Evolutionary conservation across 352 stramenopile species (phyloP), one percentile per base, ranked within the genome.

Genomic region (Elongisporangium senticosum): DNA sequence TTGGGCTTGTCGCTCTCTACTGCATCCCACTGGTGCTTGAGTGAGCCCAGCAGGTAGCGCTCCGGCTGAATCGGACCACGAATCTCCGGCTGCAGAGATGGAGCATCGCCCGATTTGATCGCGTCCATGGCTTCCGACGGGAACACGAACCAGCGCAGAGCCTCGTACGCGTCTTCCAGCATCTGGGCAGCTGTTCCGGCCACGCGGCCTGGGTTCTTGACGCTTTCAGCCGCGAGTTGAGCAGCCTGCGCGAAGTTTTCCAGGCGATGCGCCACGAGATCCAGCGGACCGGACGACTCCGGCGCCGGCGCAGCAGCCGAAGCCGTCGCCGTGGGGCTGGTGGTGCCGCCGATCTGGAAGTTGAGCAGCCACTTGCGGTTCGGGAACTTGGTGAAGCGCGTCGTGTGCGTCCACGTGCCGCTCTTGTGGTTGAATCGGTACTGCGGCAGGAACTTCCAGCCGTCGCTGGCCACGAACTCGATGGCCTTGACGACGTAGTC

Each of bases 371-470:
- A 81, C 59, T 83, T 83, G 28, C 74, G 74, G 28, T 74, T 64
- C 19, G 74, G 68, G 53, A 83, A 83, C 58, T 77, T 80, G 33
- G 67, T 79, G 53, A 84, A 79, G 6, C 72, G 69, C 53, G 62
- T 83, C 51, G 61, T 71, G 67, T 98, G 90, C 49, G 89, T 90
- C 90, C 90, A 98, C 54, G 98, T 94, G 13, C 95, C 96, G 8
- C 93, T 99, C 15, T 90, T 78, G 71, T 98, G 84, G 75, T 98
- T 96, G 67, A 97, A 98, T 28, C 69, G 58, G 71, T 99, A 99
- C 58, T 96, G 78, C 20, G 90, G 91, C 40, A 99, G 73, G 24
- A 99, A 90, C 23, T 90, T 90, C 79, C 83, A 97, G 49, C 92
- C 97, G 56, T 98, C 64, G 51, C 87, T 77, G 1, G 94, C 87